phyloP scores from a whole-genome alignment of 2,329 filamentous ascomycete species.

The Dactylellina leptospora region DNA sequence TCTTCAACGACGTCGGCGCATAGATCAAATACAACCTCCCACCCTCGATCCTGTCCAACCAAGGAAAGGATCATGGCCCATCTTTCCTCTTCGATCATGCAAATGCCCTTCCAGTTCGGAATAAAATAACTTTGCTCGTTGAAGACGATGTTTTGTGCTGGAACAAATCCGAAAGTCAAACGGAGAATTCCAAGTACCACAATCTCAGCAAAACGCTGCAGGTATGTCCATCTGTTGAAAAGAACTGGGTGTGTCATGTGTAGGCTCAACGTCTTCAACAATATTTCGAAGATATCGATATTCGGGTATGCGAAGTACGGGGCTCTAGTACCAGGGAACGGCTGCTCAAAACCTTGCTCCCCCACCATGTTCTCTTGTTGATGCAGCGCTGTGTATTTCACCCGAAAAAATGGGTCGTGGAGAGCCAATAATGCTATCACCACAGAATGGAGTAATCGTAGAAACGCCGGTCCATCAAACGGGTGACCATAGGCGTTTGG shows the following conservation, averaged over 20 bases:
- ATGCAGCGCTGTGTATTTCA: slow-evolving; percentile 20
- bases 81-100: slow-evolving; percentile 42
- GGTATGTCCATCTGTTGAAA: slow-evolving; percentile 34
- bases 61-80: slow-evolving; percentile 33
- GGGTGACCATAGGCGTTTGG: slow-evolving; percentile 5
- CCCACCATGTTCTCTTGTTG: slow-evolving; percentile 21
- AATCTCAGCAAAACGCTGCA: slow-evolving; percentile 45
- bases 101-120: slow-evolving; percentile 37
- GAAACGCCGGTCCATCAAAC: slow-evolving; percentile 47
- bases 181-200: slow-evolving; percentile 29
- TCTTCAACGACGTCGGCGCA: slow-evolving; percentile 22
- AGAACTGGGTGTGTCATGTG: slow-evolving; percentile 42
- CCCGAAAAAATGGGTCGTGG: slow-evolving; percentile 19
- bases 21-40: slow-evolving; percentile 39
- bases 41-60: slow-evolving; percentile 30
- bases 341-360: not conserved
- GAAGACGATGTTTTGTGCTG: slow-evolving; percentile 15
- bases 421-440: slow-evolving; percentile 53
- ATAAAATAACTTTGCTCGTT: slow-evolving; percentile 24
- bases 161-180: slow-evolving; percentile 23
- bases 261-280: slow-evolving; percentile 17
- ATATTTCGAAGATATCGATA: slow-evolving; percentile 24
- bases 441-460: slow-evolving; percentile 47
- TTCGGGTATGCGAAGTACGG: slow-evolving; percentile 18
- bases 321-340: not conserved